Conservation (phyloP, 2,329 filamentous ascomycete genomes). For the Pseudomassariella vexata region DNA sequence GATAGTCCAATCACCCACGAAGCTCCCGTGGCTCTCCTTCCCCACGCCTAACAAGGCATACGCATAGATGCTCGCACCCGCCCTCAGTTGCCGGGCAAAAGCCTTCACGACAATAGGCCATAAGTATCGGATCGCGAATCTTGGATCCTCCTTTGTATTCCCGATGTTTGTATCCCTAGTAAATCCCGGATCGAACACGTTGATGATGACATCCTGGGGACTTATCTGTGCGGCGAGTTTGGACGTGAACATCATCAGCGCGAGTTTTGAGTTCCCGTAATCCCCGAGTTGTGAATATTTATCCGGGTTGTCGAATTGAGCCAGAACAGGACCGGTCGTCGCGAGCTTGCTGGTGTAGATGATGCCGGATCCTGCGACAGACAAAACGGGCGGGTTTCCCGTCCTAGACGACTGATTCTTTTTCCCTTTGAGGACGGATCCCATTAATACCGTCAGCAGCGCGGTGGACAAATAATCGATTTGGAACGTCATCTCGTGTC, state of each 20-base stretch:
- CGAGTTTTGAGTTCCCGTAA: constrained; percentile 3
- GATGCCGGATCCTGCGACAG: not conserved
- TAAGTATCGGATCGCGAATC: too few species aligned
- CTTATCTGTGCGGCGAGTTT: constrained; percentile 11
- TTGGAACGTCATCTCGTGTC: constrained; percentile 15
- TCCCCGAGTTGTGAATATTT: constrained; percentile 3
- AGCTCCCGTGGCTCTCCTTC: not conserved
- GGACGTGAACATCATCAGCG: constrained; percentile 10
- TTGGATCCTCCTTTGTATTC: too few species aligned
- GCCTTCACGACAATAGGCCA: too few species aligned
- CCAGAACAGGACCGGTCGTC: not conserved
- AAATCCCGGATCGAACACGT: constrained; percentile 18
- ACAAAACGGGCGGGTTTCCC: not conserved
- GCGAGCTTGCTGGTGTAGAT: constrained; percentile 6
- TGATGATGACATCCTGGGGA: constrained; percentile 15
- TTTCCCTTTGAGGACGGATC: constrained; percentile 10
- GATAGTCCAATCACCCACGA: not conserved
- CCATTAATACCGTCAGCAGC: constrained; percentile 10
- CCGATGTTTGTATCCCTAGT: constrained; percentile 21
- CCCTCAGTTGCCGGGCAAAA: too few species aligned
- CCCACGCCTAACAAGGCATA: not conserved
- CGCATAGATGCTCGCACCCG: not conserved
- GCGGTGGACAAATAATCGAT: constrained; percentile 15
- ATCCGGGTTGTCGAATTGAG: not conserved
- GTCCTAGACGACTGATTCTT: too few species aligned